Evolutionary conservation across 805 yeast genomes (phyloP).

Genomic region (Spencermartinsiella europaea): DNA sequence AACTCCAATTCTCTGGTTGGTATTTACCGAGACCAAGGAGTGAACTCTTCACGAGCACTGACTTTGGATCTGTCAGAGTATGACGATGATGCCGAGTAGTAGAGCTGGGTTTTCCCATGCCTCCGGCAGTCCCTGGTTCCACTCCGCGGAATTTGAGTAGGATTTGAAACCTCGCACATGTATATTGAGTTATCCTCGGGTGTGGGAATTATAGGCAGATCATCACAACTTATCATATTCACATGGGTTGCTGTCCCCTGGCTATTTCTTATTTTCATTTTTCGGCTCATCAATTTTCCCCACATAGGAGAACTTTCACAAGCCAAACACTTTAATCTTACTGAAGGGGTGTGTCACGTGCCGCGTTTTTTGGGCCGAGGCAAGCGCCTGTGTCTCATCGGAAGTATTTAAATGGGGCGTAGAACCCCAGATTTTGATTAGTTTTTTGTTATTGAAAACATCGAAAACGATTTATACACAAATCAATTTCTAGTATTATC

Average conservation of each 20-base stretch:
- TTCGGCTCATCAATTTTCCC: no score
- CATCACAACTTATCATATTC: no score
- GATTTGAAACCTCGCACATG: not conserved
- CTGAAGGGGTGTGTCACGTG: not conserved
- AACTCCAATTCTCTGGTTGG: slow-evolving; percentile 89
- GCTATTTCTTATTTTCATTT: no score
- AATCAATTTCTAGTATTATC: no score
- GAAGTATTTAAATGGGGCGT: not conserved
- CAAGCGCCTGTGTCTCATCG: not conserved
- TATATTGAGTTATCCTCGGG: no score
- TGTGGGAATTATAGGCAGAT: no score
- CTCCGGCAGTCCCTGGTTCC: not conserved
- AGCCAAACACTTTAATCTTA: not conserved
- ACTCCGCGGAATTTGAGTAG: not conserved
- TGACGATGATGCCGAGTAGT: not conserved
- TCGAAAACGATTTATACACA: no score
- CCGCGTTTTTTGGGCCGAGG: not conserved
- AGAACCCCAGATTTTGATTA: not conserved
- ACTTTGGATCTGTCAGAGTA: slow-evolving; percentile 21
- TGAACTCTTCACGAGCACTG: slow-evolving; percentile 22
- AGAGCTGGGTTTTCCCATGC: not conserved
- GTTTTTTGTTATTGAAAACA: not conserved
- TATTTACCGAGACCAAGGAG: slow-evolving; percentile 46
- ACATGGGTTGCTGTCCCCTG: no score
- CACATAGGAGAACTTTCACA: no score